Percentiles rank a stretch among this genome's conserved stretches.
Evolutionary conservation across 306 rosid genomes (phyloP).

Genomic region (Rosa chinensis): DNA sequence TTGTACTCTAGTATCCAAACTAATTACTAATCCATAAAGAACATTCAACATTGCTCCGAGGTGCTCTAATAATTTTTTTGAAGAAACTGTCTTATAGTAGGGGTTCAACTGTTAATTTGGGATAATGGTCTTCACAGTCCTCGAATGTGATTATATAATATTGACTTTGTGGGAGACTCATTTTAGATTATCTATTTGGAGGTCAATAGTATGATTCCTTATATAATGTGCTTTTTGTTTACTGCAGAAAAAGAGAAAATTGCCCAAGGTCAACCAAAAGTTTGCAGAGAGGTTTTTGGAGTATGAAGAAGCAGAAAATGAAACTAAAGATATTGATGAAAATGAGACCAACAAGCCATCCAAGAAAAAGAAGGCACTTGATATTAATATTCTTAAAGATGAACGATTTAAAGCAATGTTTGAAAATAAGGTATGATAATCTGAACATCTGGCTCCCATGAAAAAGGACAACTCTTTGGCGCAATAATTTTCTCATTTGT

Average conservation of each 20-base stretch:
- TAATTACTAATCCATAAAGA: not conserved
- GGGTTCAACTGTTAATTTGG: not conserved
- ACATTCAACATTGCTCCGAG: not conserved
- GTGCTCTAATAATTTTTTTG: not conserved
- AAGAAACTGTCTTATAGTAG: not conserved
- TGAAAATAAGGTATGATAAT: constrained; percentile 53
- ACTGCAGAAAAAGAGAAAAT: constrained; percentile 67
- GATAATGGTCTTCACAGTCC: not conserved
- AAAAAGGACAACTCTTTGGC: not conserved
- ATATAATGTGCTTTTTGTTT: constrained; percentile 10
- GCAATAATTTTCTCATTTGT: no score
- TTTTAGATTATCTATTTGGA: not conserved
- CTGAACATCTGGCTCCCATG: constrained; percentile 6
- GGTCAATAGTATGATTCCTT: not conserved
- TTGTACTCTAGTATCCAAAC: not conserved
- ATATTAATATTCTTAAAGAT: constrained; percentile 61
- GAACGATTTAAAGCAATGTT: constrained; percentile 67
- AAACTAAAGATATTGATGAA: constrained; percentile 45
- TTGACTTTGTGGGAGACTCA: not conserved
- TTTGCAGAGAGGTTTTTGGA: constrained; percentile 68
- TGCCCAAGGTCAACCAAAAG: constrained; percentile 74
- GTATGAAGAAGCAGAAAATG: constrained; percentile 57
- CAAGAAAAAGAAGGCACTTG: constrained; percentile 69
- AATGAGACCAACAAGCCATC: constrained; percentile 55
- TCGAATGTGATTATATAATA: not conserved